phyloP scores from a whole-genome alignment of 1,139 yeast species.

The Lodderomyces pseudojiufengensis region DNA sequence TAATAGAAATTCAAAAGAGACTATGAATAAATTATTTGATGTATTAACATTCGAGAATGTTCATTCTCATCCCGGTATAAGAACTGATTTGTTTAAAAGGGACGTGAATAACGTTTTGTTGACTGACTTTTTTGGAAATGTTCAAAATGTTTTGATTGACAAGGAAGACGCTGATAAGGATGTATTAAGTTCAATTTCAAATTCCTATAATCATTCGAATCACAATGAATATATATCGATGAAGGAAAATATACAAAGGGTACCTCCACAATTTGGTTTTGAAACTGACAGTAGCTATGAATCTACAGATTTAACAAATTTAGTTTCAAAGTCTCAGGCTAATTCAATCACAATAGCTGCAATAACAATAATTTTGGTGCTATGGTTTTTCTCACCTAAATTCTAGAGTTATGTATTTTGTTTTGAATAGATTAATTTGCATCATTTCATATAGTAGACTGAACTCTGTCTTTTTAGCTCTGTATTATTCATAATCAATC shows the following conservation, averaged over 20 bases:
- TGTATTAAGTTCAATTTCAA: not conserved
- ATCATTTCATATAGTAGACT: no score
- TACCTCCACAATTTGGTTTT: slow-evolving; percentile 12
- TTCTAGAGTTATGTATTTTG: slow-evolving; percentile 4
- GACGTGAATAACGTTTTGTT: slow-evolving; percentile 67
- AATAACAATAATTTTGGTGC: slow-evolving; percentile 17
- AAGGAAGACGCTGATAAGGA: slow-evolving; percentile 30
- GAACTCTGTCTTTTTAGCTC: no score
- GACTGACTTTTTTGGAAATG: slow-evolving; percentile 94
- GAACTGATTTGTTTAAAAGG: slow-evolving; percentile 73
- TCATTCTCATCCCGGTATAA: slow-evolving; percentile 88
- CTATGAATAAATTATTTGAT: slow-evolving; percentile 79
- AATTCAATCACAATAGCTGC: slow-evolving; percentile 17
- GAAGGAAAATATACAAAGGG: slow-evolving; percentile 2
- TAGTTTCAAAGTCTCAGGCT: slow-evolving; percentile 16
- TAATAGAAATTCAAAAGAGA: slow-evolving; percentile 66
- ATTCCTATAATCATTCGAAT: not conserved
- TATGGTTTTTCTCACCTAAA: slow-evolving; percentile 21
- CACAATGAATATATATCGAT: not conserved
- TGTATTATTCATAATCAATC: no score
- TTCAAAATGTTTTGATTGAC: slow-evolving; percentile 71
- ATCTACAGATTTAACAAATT: slow-evolving; percentile 10
- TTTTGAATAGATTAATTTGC: no score
- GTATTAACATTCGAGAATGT: slow-evolving; percentile 81
- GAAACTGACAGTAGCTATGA: slow-evolving; percentile 10